Evolutionary conservation across 2,329 filamentous ascomycete species (phyloP).

Genomic region (Aspergillus pseudonomiae): DNA sequence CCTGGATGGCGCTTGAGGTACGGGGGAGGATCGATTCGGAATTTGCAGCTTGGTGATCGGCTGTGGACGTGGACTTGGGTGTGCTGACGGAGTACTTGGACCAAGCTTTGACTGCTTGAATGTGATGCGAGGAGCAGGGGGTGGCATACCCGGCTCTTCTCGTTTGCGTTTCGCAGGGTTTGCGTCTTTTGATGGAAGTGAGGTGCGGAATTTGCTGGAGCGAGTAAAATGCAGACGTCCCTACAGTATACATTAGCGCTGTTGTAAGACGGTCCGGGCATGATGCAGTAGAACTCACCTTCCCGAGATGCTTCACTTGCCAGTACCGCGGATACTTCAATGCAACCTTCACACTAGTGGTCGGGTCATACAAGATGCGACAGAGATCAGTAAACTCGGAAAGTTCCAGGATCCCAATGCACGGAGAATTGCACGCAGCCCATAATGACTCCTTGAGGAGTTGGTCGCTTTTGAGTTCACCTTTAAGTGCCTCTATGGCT

Average conservation of each 20-base stretch:
- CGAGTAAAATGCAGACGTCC: slow-evolving; percentile 48
- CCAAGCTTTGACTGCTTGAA: slow-evolving; percentile 46
- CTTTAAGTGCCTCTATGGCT: slow-evolving; percentile 59
- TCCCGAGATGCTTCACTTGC: slow-evolving; percentile 56
- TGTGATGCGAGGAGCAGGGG: slow-evolving; percentile 43
- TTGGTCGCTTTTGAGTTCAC: slow-evolving; percentile 53
- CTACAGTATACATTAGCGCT: slow-evolving; percentile 23
- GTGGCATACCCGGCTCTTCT: slow-evolving; percentile 39
- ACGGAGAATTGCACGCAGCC: slow-evolving; percentile 57
- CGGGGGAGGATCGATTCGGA: slow-evolving; percentile 33
- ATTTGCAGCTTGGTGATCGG: slow-evolving; percentile 38
- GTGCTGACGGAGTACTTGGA: slow-evolving; percentile 30
- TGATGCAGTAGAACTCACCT: slow-evolving; percentile 37
- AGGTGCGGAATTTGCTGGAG: slow-evolving; percentile 43
- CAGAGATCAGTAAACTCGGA: slow-evolving; percentile 62
- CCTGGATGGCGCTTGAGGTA: slow-evolving; percentile 31
- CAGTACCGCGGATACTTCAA: slow-evolving; percentile 62
- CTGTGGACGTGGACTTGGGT: slow-evolving; percentile 20
- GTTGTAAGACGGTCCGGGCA: background rate
- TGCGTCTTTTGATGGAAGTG: slow-evolving; percentile 35
- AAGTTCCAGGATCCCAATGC: slow-evolving; percentile 56
- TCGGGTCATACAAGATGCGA: slow-evolving; percentile 56
- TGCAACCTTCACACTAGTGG: slow-evolving; percentile 52
- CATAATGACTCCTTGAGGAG: slow-evolving; percentile 58
- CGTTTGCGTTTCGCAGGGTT: slow-evolving; percentile 42